Conservation (phyloP, 192 early-diverging fungal species). For the Rhizoclosmatium sp. region DNA sequence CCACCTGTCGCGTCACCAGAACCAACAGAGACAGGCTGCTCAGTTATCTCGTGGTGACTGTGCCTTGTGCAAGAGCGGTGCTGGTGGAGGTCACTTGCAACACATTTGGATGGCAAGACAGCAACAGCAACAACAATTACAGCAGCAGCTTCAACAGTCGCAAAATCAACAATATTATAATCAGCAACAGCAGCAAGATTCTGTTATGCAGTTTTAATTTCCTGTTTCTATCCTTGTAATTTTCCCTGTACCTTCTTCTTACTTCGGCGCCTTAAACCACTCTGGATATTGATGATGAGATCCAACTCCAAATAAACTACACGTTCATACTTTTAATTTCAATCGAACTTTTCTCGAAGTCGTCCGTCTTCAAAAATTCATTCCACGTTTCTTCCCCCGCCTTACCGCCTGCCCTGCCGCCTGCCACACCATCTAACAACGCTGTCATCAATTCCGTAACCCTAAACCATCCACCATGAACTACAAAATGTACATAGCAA, state of each 20-base stretch:
- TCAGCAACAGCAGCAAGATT: not conserved
- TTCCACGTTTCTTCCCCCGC: not conserved
- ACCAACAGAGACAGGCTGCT: too few species aligned
- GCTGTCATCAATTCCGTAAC: not conserved
- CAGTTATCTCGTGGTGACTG: not conserved
- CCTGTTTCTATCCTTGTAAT: not conserved
- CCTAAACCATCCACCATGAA: not conserved
- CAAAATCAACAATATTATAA: not conserved
- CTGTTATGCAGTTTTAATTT: not conserved
- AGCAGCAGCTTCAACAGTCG: not conserved
- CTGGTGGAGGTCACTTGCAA: conserved; percentile 23
- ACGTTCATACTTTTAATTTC: not conserved
- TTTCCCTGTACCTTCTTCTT: not conserved
- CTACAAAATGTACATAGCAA: conserved; percentile 32
- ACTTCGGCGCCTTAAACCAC: not conserved
- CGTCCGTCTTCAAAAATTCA: not conserved
- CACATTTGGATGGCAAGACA: conserved; percentile 12
- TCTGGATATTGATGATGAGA: not conserved
- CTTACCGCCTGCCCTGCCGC: not conserved
- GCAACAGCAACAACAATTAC: conserved; percentile 3
- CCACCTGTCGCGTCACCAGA: too few species aligned
- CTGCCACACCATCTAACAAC: not conserved
- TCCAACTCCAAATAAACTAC: not conserved
- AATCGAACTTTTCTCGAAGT: not conserved
- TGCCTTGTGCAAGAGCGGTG: not conserved